A percentile compares a stretch with the other conserved stretches of the same genome.
phyloP scores from a whole-genome alignment of 202 grass and related monocot genomes.

The Carex arenaria region DNA sequence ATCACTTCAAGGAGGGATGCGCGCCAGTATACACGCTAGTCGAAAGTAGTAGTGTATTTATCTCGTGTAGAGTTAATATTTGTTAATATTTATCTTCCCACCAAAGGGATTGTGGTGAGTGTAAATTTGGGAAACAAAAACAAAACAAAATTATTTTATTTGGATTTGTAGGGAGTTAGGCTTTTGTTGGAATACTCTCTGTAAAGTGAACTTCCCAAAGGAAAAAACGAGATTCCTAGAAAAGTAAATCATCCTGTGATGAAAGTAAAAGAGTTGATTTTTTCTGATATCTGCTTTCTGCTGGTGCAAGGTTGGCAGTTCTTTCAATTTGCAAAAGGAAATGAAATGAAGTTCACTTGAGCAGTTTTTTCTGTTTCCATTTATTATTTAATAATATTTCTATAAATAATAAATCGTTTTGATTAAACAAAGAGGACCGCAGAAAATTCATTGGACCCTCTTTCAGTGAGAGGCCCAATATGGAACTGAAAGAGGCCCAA shows the following conservation, averaged over 20 bases:
- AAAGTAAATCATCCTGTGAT: not conserved
- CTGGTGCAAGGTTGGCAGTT: not conserved
- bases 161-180: not conserved
- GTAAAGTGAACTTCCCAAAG: not conserved
- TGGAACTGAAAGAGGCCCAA: no score
- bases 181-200: not conserved
- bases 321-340: not conserved
- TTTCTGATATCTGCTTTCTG: not conserved
- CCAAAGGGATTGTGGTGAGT: not conserved
- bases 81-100: not conserved
- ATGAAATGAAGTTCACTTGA: not conserved
- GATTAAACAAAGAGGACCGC: no score
- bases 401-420: no score
- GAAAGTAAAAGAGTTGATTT: not conserved
- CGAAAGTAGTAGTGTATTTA: not conserved
- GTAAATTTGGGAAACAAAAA: constrained; percentile 8
- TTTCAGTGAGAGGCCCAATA: no score
- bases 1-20: not conserved
- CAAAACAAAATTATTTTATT: not conserved
- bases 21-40: not conserved
- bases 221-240: not conserved
- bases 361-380: no score
- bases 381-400: no score
- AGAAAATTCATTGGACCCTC: no score
- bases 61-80: not conserved